These are phyloP conservation scores for Endotrypanum monterogeii DNA, from an alignment of 208 protist species.

Conservation along the genomic window DNA sequence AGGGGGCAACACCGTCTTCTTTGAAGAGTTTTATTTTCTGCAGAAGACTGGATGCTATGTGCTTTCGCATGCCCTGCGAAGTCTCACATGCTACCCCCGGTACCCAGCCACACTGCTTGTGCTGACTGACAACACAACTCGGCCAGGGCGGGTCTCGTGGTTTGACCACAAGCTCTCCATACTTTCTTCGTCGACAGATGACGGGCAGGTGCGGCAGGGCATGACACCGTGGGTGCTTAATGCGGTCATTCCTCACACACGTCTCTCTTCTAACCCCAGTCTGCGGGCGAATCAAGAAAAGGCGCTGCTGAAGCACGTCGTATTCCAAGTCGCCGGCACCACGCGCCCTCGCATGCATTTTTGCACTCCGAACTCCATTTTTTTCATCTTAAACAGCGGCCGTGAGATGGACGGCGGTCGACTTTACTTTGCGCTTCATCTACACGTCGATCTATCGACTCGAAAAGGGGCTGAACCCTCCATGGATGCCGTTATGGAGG, in stretches of 20 bases:
- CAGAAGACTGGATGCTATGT: slow-evolving; percentile 40
- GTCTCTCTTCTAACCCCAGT: slow-evolving; percentile 31
- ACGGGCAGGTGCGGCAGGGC: slow-evolving; percentile 36
- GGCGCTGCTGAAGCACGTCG: slow-evolving; percentile 47
- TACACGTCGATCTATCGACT: slow-evolving; percentile 27
- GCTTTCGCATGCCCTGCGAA: slow-evolving; percentile 43
- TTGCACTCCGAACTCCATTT: slow-evolving; percentile 40
- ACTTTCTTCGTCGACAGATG: slow-evolving; percentile 25
- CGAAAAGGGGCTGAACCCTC: background rate
- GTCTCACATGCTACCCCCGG: slow-evolving; percentile 25
- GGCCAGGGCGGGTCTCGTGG: slow-evolving; percentile 63
- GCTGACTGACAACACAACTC: slow-evolving; percentile 63
- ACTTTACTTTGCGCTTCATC: slow-evolving; percentile 71
- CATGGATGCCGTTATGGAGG: slow-evolving; percentile 15
- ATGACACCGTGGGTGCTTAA: slow-evolving; percentile 77
- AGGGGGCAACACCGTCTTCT: slow-evolving; percentile 7
- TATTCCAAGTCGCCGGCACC: slow-evolving; percentile 57
- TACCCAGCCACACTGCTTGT: slow-evolving; percentile 59
- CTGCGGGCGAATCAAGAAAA: slow-evolving; percentile 40
- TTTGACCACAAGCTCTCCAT: slow-evolving; percentile 47
- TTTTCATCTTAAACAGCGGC: slow-evolving; percentile 63
- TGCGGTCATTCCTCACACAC: slow-evolving; percentile 58
- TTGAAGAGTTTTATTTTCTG: slow-evolving; percentile 40
- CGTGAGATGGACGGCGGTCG: slow-evolving; percentile 63
- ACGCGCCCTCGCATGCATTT: slow-evolving; percentile 38